Evolutionary conservation across 371 early-diverging fungal genomes (phyloP).

Genomic region (Entomophthora muscae): DNA sequence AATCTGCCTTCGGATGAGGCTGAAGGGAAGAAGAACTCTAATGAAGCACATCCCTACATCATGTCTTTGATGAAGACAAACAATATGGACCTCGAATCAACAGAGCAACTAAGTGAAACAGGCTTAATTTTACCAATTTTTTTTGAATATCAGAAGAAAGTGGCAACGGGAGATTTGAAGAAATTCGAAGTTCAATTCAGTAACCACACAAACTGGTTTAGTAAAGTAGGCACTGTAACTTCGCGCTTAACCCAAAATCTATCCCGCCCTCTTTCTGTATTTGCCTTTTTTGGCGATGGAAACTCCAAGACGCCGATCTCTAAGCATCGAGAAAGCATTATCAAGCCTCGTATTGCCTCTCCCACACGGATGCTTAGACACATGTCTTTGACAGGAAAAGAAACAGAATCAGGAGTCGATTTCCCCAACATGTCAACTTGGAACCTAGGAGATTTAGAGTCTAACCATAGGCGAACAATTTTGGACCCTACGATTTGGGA

Average conservation of each 20-base stretch:
- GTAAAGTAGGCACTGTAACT: slow-evolving; percentile 3
- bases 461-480: neutral
- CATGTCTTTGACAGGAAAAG: slow-evolving; percentile 4
- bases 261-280: slow-evolving; percentile 9
- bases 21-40: neutral
- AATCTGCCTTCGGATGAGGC: neutral
- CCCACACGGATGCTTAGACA: slow-evolving; percentile 1
- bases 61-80: neutral
- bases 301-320: neutral
- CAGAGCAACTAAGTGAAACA: neutral
- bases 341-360: neutral
- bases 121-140: neutral
- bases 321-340: neutral
- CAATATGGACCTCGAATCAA: neutral
- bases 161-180: neutral
- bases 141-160: neutral
- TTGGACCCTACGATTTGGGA: too few relatives aligned
- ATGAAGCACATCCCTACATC: neutral
- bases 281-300: slow-evolving; percentile 10
- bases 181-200: neutral
- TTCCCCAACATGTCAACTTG: slow-evolving; percentile 1
- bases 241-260: slow-evolving; percentile 4
- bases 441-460: neutral
- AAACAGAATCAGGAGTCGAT: slow-evolving; percentile 6
- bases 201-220: neutral